Conservation (phyloP, 768 basidiomycete species). For the Holtermannia corniformis region DNA sequence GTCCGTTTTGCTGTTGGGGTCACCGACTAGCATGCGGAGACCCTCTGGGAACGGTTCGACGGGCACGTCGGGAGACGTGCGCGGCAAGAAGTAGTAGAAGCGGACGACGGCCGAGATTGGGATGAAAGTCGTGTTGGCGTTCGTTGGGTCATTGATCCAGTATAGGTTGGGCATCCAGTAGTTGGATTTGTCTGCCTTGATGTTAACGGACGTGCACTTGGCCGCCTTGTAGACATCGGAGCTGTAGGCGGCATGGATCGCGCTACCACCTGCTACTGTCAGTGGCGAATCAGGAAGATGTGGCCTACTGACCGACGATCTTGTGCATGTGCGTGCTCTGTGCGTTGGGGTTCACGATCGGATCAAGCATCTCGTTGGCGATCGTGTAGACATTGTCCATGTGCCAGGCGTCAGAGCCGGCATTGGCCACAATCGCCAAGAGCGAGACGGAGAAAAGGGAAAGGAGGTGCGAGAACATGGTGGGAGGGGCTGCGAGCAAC, state of each 20-base stretch:
- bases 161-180: constrained; percentile 28
- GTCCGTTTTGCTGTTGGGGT: constrained; percentile 23
- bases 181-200: constrained; percentile 34
- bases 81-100: constrained; percentile 36
- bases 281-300: background rate
- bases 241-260: constrained; percentile 31
- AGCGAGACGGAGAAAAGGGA: background rate
- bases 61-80: constrained; percentile 17
- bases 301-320: constrained; percentile 24
- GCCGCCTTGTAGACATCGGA: constrained; percentile 16
- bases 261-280: constrained; percentile 9
- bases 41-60: constrained; percentile 35
- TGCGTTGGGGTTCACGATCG: constrained; percentile 28
- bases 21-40: constrained; percentile 32
- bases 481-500: too few species aligned
- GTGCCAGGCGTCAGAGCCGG: constrained; percentile 10
- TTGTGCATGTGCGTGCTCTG: constrained; percentile 30
- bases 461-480: background rate
- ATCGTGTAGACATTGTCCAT: constrained; percentile 19
- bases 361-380: constrained; percentile 32
- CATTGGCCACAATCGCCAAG: background rate
- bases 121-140: constrained; percentile 10
- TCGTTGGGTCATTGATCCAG: constrained; percentile 7
- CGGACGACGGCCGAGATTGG: constrained; percentile 15
- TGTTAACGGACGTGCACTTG: constrained; percentile 21